Conservation (phyloP, 805 yeast species). For the Candida nemodendra region DNA sequence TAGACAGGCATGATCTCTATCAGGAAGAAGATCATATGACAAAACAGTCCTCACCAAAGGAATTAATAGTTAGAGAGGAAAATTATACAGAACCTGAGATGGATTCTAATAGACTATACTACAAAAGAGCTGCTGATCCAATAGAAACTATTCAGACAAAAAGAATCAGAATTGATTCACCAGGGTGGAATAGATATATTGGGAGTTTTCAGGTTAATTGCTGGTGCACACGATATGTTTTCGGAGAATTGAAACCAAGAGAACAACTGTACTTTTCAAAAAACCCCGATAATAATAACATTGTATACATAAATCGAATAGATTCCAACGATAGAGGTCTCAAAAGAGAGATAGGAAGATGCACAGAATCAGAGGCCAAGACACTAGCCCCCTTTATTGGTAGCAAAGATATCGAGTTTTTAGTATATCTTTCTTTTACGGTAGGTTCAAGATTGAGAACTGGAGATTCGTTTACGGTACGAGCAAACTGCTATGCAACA, state of each 20-base stretch:
- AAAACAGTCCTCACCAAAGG: background rate
- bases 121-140: background rate
- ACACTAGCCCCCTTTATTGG: slow-evolving; percentile 66
- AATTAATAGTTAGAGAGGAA: background rate
- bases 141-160: background rate
- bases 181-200: slow-evolving; percentile 38
- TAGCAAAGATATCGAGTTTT: slow-evolving; percentile 50
- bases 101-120: background rate
- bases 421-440: slow-evolving; percentile 56
- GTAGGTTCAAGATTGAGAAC: slow-evolving; percentile 53
- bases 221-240: slow-evolving; percentile 70
- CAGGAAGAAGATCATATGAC: background rate
- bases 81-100: background rate
- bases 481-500: slow-evolving; percentile 60
- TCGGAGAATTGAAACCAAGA: slow-evolving; percentile 44
- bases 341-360: slow-evolving; percentile 70
- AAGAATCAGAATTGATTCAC: background rate
- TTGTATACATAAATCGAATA: slow-evolving; percentile 25
- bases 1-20: slow-evolving; percentile 29
- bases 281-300: slow-evolving; percentile 19
- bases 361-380: slow-evolving; percentile 67
- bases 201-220: slow-evolving; percentile 63
- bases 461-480: slow-evolving; percentile 76
- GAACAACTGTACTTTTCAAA: slow-evolving; percentile 30
- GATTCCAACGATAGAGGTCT: slow-evolving; percentile 14